A percentile compares a stretch with the other conserved stretches of the same genome.
Conservation (phyloP, 2,329 filamentous ascomycete species). For the Drechslera avenae region DNA sequence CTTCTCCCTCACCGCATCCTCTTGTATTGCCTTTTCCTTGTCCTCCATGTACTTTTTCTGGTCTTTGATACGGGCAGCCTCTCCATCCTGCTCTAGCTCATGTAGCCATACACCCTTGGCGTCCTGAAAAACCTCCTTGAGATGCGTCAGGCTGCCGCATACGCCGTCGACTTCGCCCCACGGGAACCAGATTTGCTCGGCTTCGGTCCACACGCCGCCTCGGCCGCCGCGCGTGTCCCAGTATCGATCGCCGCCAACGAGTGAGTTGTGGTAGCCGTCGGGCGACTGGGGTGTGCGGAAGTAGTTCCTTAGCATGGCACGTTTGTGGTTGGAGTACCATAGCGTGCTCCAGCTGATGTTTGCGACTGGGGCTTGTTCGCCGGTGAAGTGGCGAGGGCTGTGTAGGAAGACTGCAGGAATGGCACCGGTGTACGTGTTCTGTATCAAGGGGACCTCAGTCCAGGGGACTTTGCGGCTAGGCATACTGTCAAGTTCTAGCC, state of each 20-base stretch:
- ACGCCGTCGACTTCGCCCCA: constrained; percentile 54
- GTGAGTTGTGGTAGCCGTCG: constrained; percentile 51
- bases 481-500: constrained; percentile 49
- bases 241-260: constrained; percentile 54
- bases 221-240: constrained; percentile 59
- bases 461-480: constrained; percentile 51
- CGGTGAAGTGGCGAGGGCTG: constrained; percentile 33
- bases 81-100: constrained; percentile 30
- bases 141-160: constrained; percentile 42
- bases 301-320: constrained; percentile 57
- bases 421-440: constrained; percentile 55
- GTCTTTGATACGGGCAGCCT: constrained; percentile 18
- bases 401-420: constrained; percentile 53
- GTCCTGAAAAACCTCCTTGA: constrained; percentile 56
- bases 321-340: constrained; percentile 57
- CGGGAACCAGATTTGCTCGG: constrained; percentile 53
- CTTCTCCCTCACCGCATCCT: constrained; percentile 18
- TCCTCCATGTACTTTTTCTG: constrained; percentile 18
- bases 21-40: constrained; percentile 18
- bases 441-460: constrained; percentile 52
- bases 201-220: constrained; percentile 61
- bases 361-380: constrained; percentile 11
- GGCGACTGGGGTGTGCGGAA: constrained; percentile 53
- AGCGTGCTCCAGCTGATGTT: constrained; percentile 51
- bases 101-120: constrained; percentile 50